Conservation (phyloP, 169 alveolate genomes). For the Fabrea salina region DNA sequence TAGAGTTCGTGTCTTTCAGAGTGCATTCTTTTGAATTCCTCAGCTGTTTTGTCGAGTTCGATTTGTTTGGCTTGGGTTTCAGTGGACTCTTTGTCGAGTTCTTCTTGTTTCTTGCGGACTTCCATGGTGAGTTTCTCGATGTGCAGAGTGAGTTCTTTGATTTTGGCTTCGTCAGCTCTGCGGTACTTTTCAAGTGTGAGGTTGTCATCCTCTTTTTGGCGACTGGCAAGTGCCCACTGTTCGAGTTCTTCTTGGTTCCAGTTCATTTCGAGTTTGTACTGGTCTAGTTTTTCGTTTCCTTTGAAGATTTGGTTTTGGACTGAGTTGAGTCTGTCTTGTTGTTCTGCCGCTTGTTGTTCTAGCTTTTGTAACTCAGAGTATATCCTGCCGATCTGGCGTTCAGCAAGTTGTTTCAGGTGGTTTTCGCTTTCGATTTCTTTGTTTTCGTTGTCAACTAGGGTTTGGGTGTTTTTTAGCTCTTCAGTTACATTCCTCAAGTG, state of each 20-base stretch:
- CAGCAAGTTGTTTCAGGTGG: conserved; percentile 78
- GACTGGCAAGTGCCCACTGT: conserved; percentile 94
- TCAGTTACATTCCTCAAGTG: conserved; percentile 83
- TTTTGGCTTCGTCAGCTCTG: conserved; percentile 90
- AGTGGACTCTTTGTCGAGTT: conserved; percentile 86
- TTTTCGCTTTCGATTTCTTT: conserved; percentile 89
- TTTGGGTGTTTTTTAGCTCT: conserved; percentile 87
- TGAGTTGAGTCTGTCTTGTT: conserved; percentile 85
- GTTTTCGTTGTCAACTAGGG: conserved; percentile 83
- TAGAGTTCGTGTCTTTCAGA: conserved; percentile 85
- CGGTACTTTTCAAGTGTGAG: conserved; percentile 86
- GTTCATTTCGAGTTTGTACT: conserved; percentile 89
- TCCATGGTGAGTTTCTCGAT: conserved; percentile 84
- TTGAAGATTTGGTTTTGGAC: conserved; percentile 84
- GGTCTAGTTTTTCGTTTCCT: conserved; percentile 91
- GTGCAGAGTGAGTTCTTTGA: conserved; percentile 83
- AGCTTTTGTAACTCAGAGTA: conserved; percentile 77
- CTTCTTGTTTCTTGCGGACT: conserved; percentile 71
- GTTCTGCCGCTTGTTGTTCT: conserved; percentile 76
- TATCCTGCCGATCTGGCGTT: conserved; percentile 82
- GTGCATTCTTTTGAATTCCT: conserved; percentile 84
- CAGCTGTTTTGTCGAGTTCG: conserved; percentile 87
- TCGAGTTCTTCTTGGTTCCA: conserved; percentile 93
- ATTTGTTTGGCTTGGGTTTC: conserved; percentile 89
- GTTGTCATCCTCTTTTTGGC: conserved; percentile 91